Percentiles rank a stretch among this genome's conserved stretches.
Conservation (phyloP, 2,329 filamentous ascomycete genomes). For the Colletotrichum sp. region DNA sequence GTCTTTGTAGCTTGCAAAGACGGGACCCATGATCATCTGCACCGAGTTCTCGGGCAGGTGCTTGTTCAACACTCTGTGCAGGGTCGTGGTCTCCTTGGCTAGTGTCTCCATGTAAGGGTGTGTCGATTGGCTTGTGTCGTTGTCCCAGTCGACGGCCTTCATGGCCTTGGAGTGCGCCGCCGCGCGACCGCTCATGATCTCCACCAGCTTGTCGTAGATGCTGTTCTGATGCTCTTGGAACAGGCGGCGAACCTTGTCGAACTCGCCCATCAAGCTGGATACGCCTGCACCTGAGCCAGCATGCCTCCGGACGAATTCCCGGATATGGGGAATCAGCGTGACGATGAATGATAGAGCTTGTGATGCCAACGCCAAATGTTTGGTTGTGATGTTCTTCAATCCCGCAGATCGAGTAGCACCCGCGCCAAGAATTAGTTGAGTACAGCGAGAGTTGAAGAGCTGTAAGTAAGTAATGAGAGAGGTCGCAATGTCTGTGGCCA, state of each 20-base stretch:
- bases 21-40: slow-evolving; percentile 82
- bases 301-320: slow-evolving; percentile 89
- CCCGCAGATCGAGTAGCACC: slow-evolving; percentile 89
- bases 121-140: slow-evolving; percentile 42
- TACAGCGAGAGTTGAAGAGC: slow-evolving; percentile 93
- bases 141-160: slow-evolving; percentile 78
- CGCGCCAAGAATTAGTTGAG: slow-evolving; percentile 94
- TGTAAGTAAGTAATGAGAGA: slow-evolving; percentile 86
- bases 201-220: slow-evolving; percentile 91
- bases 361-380: slow-evolving; percentile 89
- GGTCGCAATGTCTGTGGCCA: slow-evolving; percentile 82
- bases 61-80: slow-evolving; percentile 84
- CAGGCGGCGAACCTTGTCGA: slow-evolving; percentile 84
- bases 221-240: slow-evolving; percentile 89
- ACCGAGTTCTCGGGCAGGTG: slow-evolving; percentile 81
- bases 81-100: slow-evolving; percentile 82
- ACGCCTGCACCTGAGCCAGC: slow-evolving; percentile 56
- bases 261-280: slow-evolving; percentile 75
- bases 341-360: slow-evolving; percentile 90
- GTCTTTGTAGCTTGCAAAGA: slow-evolving; percentile 82
- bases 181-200: slow-evolving; percentile 86
- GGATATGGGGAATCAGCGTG: slow-evolving; percentile 84
- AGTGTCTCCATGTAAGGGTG: slow-evolving; percentile 87
- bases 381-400: slow-evolving; percentile 94
- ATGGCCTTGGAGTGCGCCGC: slow-evolving; percentile 76